Base-by-base conservation (phyloP, 2,329 filamentous ascomycete genomes). In the Allantophomopsis cytisporea region DNA sequence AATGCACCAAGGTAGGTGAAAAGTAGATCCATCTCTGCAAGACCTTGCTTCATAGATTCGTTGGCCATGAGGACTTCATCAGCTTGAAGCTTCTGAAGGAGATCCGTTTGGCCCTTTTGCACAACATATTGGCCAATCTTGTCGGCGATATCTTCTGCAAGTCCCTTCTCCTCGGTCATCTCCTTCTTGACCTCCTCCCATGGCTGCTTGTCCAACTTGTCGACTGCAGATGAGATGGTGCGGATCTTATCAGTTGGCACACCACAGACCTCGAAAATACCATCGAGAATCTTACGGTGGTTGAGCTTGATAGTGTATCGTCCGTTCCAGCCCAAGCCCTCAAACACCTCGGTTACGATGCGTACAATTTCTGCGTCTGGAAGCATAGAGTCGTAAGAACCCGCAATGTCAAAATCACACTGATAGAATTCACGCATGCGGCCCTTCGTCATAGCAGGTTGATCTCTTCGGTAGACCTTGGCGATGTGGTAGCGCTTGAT, bases 341-440 rank as follows among this genome's bases (percentile, higher is more conserved):
- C 76, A 53, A 95, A 94, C 32, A 94, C 82, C 57, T 95, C 87
- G 51, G 76, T 78, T 37, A 84, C 75, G 48, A 95, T 87, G 42
- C 82, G 73, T 50, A 96, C 64, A 43, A 94, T 81, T 63, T 95
- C 88, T 31, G 87, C 83, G 55, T 95, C 89, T 41, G 88, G 85
- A 18, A 94, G 72, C 87, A 95, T 94, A 39, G 84, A 63, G 57
- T 94, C 89, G 64, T 86, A 93, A 33, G 65, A 68, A 44, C 88
- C 87, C 11, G 88, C 88, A 62, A 95, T 89, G 57, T 95, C 88
- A 55, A 95, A 93, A 63, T 96, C 89, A 65, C 88, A 95, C 62
- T 95, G 88, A 65, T 93, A 94, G 62, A 94, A 94, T 62, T 95
- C 89, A 54, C 89, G 76, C 82, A 94, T 91, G 39, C 88, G 77